A percentile compares a stretch with the other conserved stretches of the same genome.
These are phyloP conservation scores for Phytophthora chlamydospora DNA, from an alignment of 352 stramenopile species.

Conservation along the genomic window DNA sequence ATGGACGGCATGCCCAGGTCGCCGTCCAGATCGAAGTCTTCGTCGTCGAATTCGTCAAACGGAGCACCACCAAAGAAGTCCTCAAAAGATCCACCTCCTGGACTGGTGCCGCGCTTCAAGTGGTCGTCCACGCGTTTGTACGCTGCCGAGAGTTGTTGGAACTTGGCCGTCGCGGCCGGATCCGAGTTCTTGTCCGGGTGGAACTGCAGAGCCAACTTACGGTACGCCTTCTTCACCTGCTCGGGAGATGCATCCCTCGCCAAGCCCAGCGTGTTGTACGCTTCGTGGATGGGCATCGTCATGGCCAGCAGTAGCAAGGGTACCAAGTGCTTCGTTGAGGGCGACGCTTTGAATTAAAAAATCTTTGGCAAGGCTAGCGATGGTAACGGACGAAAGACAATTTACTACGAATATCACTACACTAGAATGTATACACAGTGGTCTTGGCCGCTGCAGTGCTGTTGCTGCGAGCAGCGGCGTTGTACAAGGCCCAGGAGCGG, in stretches of 20 bases:
- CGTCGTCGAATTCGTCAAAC: conserved; percentile 22
- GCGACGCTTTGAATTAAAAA: conserved; percentile 11
- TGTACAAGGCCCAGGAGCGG: conserved; percentile 73
- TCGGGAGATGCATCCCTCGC: conserved; percentile 43
- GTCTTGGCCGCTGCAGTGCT: neutral
- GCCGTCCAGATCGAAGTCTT: conserved; percentile 39
- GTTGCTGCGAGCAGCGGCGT: conserved; percentile 39
- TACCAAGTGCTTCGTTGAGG: neutral
- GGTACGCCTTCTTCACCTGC: conserved; percentile 65
- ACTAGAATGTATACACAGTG: conserved; percentile 1
- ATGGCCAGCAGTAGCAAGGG: conserved; percentile 13
- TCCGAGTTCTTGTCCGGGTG: conserved; percentile 78
- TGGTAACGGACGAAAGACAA: conserved; percentile 2
- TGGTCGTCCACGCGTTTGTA: conserved; percentile 76
- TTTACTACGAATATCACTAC: neutral
- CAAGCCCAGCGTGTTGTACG: conserved; percentile 53
- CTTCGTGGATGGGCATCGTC: conserved; percentile 49
- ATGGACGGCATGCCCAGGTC: conserved; percentile 46
- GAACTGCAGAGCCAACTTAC: conserved; percentile 64
- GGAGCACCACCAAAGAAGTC: conserved; percentile 11
- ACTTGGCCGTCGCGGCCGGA: conserved; percentile 62
- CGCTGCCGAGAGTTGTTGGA: conserved; percentile 71
- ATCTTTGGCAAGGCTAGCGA: conserved; percentile 6
- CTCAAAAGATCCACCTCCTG: conserved; percentile 12
- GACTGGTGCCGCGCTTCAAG: conserved; percentile 32